Conservation (phyloP, 2,329 filamentous ascomycete species). For the Graphiopsis chlorocephala region DNA sequence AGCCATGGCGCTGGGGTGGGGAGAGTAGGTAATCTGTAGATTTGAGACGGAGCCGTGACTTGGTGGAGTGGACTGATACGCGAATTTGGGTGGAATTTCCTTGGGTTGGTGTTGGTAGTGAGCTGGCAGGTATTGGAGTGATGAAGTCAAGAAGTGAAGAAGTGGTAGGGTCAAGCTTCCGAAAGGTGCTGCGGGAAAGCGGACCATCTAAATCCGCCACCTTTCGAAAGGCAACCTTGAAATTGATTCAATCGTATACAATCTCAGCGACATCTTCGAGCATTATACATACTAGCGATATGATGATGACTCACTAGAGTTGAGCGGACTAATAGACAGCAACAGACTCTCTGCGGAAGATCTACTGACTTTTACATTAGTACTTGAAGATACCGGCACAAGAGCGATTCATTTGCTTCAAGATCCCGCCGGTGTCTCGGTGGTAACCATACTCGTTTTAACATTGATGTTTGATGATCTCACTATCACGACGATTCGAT, state of each 20-base stretch:
- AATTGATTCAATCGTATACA: background rate
- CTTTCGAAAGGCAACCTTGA: background rate
- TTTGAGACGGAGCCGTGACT: background rate
- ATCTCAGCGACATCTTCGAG: background rate
- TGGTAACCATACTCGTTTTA: too few relatives aligned
- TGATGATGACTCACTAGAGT: background rate
- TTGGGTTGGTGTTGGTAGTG: background rate
- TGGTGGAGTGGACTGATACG: background rate
- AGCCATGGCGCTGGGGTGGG: background rate
- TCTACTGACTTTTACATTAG: background rate
- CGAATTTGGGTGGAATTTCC: too few relatives aligned
- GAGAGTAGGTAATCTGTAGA: background rate
- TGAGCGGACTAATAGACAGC: background rate
- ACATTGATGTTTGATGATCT: too few relatives aligned
- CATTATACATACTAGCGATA: background rate
- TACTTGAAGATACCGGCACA: background rate
- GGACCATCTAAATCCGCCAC: background rate
- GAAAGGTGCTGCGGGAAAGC: background rate
- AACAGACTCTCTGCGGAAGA: background rate
- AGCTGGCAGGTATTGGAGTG: background rate
- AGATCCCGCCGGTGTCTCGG: background rate
- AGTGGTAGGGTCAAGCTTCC: background rate
- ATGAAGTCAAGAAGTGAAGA: background rate
- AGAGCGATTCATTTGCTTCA: background rate
- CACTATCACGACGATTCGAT: background rate